phyloP scores from a whole-genome alignment of 768 basidiomycete genomes.

The Pholiota molesta region DNA sequence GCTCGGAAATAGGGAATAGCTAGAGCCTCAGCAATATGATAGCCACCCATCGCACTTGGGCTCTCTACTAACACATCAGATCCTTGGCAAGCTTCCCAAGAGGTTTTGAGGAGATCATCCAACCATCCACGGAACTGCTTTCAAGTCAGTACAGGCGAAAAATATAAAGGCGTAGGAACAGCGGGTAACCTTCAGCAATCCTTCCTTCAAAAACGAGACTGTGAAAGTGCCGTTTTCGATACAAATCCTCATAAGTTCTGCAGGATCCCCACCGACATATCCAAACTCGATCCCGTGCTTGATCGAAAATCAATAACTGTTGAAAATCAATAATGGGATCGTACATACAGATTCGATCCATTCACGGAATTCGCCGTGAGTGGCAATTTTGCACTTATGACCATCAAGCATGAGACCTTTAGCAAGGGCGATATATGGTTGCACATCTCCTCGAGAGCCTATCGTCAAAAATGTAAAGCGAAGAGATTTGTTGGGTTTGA shows the following conservation, averaged over 20 bases:
- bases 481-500: slow-evolving; percentile 85
- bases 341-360: slow-evolving; percentile 91
- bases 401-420: slow-evolving; percentile 92
- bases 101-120: slow-evolving; percentile 92
- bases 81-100: slow-evolving; percentile 95
- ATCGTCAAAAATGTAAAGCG: slow-evolving; percentile 96
- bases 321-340: slow-evolving; percentile 7
- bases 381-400: slow-evolving; percentile 88
- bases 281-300: slow-evolving; percentile 97
- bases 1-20: slow-evolving; percentile 93
- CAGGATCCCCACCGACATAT: slow-evolving; percentile 94
- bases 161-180: neutral
- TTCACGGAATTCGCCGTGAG: slow-evolving; percentile 91
- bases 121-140: slow-evolving; percentile 94
- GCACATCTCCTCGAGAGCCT: slow-evolving; percentile 95
- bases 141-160: slow-evolving; percentile 7
- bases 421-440: slow-evolving; percentile 95
- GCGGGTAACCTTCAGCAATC: slow-evolving; percentile 72
- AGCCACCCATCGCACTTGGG: slow-evolving; percentile 96
- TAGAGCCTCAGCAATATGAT: slow-evolving; percentile 95
- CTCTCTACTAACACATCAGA: slow-evolving; percentile 94
- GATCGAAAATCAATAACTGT: slow-evolving; percentile 5
- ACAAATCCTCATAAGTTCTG: slow-evolving; percentile 96
- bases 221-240: slow-evolving; percentile 99
- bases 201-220: slow-evolving; percentile 92